Conservation (phyloP, 2,329 filamentous ascomycete species). For the Hypoxylon rubiginosum region DNA sequence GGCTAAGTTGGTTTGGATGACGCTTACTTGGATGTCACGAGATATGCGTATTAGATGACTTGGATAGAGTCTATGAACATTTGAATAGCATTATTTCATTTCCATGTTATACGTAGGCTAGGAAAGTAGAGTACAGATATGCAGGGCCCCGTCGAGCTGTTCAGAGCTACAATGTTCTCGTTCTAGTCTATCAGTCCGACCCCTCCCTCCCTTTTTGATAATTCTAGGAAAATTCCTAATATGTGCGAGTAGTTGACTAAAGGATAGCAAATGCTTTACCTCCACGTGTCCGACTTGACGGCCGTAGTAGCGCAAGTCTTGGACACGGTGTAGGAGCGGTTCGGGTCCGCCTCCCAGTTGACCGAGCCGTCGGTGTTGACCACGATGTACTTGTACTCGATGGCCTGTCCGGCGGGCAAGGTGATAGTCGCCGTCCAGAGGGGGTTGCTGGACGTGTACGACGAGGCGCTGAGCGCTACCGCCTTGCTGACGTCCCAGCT, state of each 20-base stretch:
- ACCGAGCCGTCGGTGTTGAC: constrained; percentile 67
- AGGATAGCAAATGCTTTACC: constrained; percentile 33
- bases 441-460: constrained; percentile 71
- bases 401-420: constrained; percentile 66
- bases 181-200: not conserved
- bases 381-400: constrained; percentile 79
- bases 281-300: constrained; percentile 53
- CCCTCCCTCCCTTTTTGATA: not conserved
- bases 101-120: too few species aligned
- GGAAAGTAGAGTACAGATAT: not conserved
- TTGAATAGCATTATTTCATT: not conserved
- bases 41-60: not conserved
- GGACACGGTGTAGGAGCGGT: constrained; percentile 58
- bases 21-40: not conserved
- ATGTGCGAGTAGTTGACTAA: not conserved
- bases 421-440: constrained; percentile 71
- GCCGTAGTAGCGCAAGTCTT: constrained; percentile 49
- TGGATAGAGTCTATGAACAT: not conserved
- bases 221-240: not conserved
- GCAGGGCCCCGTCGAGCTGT: not conserved
- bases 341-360: constrained; percentile 74
- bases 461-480: constrained; percentile 67
- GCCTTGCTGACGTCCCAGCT: constrained; percentile 70
- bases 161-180: not conserved
- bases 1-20: not conserved